phyloP scores from a whole-genome alignment of 306 rosid genomes.

The Fagus sylvatica region DNA sequence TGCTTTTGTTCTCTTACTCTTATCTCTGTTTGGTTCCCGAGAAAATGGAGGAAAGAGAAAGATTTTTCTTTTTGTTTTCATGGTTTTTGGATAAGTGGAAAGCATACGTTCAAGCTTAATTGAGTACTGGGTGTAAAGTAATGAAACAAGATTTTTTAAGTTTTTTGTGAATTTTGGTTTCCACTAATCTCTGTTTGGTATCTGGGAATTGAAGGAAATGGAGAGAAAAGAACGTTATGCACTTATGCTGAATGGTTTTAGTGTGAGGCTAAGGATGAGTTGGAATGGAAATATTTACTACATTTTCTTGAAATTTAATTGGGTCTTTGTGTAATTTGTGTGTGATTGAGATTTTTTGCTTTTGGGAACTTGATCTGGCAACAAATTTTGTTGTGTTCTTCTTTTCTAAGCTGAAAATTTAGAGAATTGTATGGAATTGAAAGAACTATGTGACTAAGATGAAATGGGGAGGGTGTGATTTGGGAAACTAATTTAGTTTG shows the following conservation, averaged over 20 bases:
- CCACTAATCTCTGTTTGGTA: background rate
- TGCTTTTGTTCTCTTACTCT: conserved; percentile 19
- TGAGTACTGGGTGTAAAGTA: background rate
- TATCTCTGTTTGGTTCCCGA: conserved; percentile 2
- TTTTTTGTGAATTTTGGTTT: background rate
- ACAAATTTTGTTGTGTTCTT: background rate
- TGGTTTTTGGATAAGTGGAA: no score
- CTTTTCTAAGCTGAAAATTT: background rate
- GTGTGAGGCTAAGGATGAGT: background rate
- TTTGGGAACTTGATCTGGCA: background rate
- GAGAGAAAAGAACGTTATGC: background rate
- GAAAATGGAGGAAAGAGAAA: background rate
- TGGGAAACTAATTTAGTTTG: conserved; percentile 3
- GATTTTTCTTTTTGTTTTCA: no score
- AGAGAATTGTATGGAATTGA: background rate
- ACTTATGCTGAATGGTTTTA: background rate
- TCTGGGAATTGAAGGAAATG: background rate
- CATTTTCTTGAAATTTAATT: background rate
- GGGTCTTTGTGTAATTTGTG: background rate
- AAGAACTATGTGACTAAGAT: background rate
- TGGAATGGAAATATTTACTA: background rate
- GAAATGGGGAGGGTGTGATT: background rate
- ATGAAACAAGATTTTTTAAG: background rate
- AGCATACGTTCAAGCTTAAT: no score
- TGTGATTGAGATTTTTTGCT: background rate